These are phyloP conservation scores for Gynandropsis gynandra DNA, from an alignment of 345 rosid species.

Conservation along the genomic window DNA sequence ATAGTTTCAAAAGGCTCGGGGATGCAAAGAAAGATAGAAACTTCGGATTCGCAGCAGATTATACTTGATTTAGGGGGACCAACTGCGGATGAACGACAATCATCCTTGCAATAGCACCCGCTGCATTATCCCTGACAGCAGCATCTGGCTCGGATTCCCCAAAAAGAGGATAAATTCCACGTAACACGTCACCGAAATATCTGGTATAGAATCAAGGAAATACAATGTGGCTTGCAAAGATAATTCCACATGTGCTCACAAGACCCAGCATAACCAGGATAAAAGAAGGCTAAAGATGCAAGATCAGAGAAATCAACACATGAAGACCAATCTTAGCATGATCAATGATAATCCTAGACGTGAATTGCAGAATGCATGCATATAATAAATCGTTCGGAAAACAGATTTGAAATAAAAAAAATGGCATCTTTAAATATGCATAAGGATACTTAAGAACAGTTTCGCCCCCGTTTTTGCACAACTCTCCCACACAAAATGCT, in stretches of 20 bases:
- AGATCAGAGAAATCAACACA: slow-evolving; percentile 1
- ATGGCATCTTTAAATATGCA: slow-evolving; percentile 6
- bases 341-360: not conserved
- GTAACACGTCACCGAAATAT: slow-evolving; percentile 70
- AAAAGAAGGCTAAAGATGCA: not conserved
- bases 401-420: not conserved
- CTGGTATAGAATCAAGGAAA: slow-evolving; percentile 46
- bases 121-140: slow-evolving; percentile 96
- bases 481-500: slow-evolving; percentile 95
- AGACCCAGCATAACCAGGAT: not conserved
- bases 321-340: not conserved
- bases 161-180: slow-evolving; percentile 68
- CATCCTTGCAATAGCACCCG: slow-evolving; percentile 99
- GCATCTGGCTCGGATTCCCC: slow-evolving; percentile 92
- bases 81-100: slow-evolving; percentile 80
- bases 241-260: not conserved
- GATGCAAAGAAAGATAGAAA: not conserved
- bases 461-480: slow-evolving; percentile 94
- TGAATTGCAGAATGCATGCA: not conserved
- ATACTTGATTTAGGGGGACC: slow-evolving; percentile 85
- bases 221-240: slow-evolving; percentile 12
- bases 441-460: slow-evolving; percentile 79
- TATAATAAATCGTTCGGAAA: not conserved
- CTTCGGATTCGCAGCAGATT: slow-evolving; percentile 12
- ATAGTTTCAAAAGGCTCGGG: slow-evolving; percentile 2